Conservation (phyloP, 805 yeast genomes). For the Saturnispora dispora region DNA sequence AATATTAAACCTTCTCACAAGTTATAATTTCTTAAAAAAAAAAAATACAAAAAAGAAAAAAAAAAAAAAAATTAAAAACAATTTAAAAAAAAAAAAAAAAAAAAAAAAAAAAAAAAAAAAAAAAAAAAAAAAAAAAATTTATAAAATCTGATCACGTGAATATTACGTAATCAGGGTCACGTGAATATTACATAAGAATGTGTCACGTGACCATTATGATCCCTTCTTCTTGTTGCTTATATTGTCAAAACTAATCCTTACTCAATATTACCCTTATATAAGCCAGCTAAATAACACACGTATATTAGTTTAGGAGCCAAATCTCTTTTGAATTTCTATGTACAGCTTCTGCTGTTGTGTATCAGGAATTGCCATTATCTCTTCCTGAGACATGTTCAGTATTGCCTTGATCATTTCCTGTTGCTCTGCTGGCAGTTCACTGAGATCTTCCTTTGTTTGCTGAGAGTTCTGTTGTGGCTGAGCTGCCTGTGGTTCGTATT, state of each 20-base stretch:
- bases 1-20: too few species aligned
- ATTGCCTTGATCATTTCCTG: background rate
- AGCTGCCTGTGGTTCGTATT: background rate
- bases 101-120: background rate
- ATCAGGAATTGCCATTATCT: background rate
- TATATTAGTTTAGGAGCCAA: background rate
- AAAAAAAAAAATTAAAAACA: too few species aligned
- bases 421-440: background rate
- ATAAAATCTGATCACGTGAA: background rate
- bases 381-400: background rate
- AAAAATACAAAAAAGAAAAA: too few species aligned
- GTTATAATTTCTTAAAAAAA: background rate
- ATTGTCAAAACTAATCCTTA: background rate
- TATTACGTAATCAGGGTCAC: background rate
- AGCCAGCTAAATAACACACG: background rate
- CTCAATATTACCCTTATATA: background rate
- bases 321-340: background rate
- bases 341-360: background rate
- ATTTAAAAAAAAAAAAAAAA: background rate
- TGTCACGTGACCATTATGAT: background rate
- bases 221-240: too few species aligned
- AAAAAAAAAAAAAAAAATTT: background rate
- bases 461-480: background rate
- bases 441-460: background rate
- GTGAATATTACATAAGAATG: too few species aligned